Base-by-base conservation (phyloP, 2,329 filamentous ascomycete species). In the Arthrobotrys musiformis region DNA sequence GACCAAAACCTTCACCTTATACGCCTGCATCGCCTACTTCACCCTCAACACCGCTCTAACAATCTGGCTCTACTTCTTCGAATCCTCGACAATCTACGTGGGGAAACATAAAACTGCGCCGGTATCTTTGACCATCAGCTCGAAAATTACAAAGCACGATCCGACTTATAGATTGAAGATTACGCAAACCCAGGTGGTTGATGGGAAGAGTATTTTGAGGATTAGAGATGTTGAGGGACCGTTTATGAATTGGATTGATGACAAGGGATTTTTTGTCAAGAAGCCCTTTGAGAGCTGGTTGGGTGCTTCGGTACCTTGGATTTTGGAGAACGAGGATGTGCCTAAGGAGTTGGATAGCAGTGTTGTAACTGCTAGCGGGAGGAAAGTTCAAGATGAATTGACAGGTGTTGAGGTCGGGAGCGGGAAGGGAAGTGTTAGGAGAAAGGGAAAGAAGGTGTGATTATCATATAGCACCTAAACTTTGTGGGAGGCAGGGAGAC, bases 41-140 rank as follows among this genome's bases (percentile, higher is more conserved):
- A 63, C 92, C 1, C 85, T 99, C 61, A 98, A 97, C 83, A 87
- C 88, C 30, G 86, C 88, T 1, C 87, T 98, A 81, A 94, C 92
- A 40, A 88, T 90, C 81, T 99, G 95, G 95, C 89, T 96, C 74
- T 92, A 89, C 87, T 87, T 87, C 24, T 91, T 95, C 24, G 95
- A 99, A 86, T 90, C 90, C 80, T 91, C 92, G 0, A 88, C 89
- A 35, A 88, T 98, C 8, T 99, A 97, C 83, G 88, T 91, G 68
- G 95, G 94, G 0, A 89, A 89, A 11, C 86, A 86, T 66, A 87
- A 89, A 17, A 70, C 73, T 13, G 58, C 48, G 13, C 92, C 92
- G 6, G 88, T 89, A 40, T 90, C 89, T 85, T 89, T 92, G 84
- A 88, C 88, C 15, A 90, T 98, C 80, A 86, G 88, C 1, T 92